These are phyloP conservation scores for Fusarium sp. DNA, from an alignment of 2,329 filamentous ascomycete genomes.

Conservation along the genomic window DNA sequence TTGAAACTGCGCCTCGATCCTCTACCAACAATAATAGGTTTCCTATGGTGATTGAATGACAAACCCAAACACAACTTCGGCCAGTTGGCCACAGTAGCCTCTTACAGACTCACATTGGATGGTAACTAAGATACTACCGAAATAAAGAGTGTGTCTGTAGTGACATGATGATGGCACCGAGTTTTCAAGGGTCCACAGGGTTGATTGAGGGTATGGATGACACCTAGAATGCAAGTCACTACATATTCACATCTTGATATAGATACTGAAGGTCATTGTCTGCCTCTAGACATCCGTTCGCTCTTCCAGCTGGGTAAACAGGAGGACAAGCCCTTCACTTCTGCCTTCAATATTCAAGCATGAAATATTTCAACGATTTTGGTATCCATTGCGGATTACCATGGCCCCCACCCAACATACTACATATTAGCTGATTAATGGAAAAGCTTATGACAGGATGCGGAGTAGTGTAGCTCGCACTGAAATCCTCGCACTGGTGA, in stretches of 20 bases:
- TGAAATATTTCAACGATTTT: not conserved
- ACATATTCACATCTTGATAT: constrained; percentile 14
- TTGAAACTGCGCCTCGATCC: constrained; percentile 13
- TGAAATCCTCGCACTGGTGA: not conserved
- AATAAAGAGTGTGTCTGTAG: not conserved
- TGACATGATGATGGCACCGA: not conserved
- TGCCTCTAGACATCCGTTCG: not conserved
- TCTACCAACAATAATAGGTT: constrained; percentile 12
- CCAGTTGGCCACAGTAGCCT: not conserved
- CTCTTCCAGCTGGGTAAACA: not conserved
- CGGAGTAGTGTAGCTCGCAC: not conserved
- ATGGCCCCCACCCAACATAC: not conserved
- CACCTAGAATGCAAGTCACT: not conserved
- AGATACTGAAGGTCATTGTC: not conserved
- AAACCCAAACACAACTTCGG: not conserved
- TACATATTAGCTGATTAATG: not conserved
- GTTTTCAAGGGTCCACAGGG: constrained; percentile 5
- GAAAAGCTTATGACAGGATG: not conserved
- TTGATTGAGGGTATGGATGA: constrained; percentile 8
- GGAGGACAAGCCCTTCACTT: not conserved
- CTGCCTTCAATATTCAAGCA: not conserved
- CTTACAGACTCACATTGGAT: not conserved
- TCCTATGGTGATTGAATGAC: not conserved
- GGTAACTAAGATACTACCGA: not conserved
- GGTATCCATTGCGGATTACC: constrained; percentile 10